phyloP scores from a whole-genome alignment of 495 filamentous ascomycete species.

The Baudoinia panamericana region DNA sequence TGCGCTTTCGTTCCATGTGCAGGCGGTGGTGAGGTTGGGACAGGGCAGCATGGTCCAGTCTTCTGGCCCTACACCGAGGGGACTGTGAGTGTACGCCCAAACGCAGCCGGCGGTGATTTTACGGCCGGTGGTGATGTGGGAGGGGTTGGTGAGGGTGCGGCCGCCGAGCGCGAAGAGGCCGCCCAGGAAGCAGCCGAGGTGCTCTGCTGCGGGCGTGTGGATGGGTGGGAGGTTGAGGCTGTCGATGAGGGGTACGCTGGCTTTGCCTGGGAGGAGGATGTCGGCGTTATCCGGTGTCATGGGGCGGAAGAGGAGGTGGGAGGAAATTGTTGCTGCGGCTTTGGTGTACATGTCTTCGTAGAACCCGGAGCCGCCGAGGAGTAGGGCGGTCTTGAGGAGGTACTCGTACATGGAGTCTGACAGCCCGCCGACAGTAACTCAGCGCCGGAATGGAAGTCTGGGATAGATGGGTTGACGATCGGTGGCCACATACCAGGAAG shows the following conservation, averaged over 20 bases:
- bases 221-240: background rate
- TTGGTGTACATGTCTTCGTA: conserved; percentile 51
- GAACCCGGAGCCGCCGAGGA: no score
- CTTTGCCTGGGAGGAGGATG: conserved; percentile 25
- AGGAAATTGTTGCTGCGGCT: conserved; percentile 25
- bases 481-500: no score
- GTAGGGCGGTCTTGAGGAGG: no score
- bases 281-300: conserved; percentile 31
- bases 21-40: conserved; percentile 31
- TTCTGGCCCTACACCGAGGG: conserved; percentile 60
- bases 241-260: background rate
- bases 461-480: conserved; percentile 25
- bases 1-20: conserved; percentile 41
- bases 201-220: conserved; percentile 35
- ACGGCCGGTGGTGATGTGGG: conserved; percentile 41
- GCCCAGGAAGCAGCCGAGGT: conserved; percentile 47
- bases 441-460: conserved; percentile 32
- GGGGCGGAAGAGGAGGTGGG: conserved; percentile 36
- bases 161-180: conserved; percentile 44
- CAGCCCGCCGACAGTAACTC: conserved; percentile 28
- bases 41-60: conserved; percentile 41
- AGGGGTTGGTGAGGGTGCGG: conserved; percentile 35
- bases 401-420: conserved; percentile 32
- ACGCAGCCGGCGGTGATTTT: conserved; percentile 78
- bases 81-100: conserved; percentile 75